Conservation (phyloP, 75 land plant species). For the Picea glauca region DNA sequence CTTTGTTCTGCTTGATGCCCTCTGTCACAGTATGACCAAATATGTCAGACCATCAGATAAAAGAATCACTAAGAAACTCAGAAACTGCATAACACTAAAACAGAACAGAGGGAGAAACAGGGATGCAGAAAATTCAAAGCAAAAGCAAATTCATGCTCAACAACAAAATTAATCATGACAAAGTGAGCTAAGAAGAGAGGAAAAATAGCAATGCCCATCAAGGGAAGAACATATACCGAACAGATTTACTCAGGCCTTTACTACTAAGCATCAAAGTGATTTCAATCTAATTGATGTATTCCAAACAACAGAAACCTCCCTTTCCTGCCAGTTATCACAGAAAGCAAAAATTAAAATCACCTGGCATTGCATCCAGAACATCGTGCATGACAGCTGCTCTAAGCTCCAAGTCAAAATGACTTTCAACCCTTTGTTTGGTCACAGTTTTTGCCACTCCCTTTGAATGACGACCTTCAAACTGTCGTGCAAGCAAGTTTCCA, state of each 20-base stretch:
- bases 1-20: conserved; percentile 99
- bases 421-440: conserved; percentile 98
- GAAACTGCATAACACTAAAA: neutral
- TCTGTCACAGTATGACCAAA: conserved; percentile 36
- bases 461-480: conserved; percentile 99
- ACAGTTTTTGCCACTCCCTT: conserved; percentile 99
- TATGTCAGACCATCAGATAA: neutral
- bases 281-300: neutral
- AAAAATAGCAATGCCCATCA: neutral
- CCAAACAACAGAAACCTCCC: neutral
- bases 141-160: neutral
- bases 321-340: neutral
- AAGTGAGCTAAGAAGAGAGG: neutral
- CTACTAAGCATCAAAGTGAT: neutral
- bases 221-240: neutral
- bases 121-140: neutral
- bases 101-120: neutral
- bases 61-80: neutral
- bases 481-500: conserved; percentile 94
- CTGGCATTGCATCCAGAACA: conserved; percentile 99
- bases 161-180: neutral
- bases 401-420: conserved; percentile 98
- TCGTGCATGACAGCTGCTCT: conserved; percentile 99
- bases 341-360: conserved; percentile 18
- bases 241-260: neutral